A percentile compares a stretch with the other conserved stretches of the same genome.
These are phyloP conservation scores for Linnemannia schmuckeri DNA, from an alignment of 192 early-diverging fungal genomes.

Conservation along the genomic window DNA sequence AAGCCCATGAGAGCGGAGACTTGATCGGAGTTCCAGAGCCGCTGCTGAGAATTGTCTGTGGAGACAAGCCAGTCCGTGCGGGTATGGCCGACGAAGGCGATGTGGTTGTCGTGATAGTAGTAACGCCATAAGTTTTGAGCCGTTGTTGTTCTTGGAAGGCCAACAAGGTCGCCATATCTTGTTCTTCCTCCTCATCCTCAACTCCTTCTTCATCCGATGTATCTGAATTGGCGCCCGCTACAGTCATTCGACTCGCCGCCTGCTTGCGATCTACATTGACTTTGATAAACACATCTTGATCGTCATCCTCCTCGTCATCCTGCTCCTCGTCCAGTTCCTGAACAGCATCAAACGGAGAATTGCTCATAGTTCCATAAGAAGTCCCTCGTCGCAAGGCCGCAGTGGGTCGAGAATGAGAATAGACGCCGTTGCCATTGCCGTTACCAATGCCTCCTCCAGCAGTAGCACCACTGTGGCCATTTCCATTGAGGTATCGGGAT, in stretches of 20 bases:
- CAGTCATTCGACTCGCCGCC: not conserved
- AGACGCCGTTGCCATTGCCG: not conserved
- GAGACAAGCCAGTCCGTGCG: conserved; percentile 21
- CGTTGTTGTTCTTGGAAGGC: conserved; percentile 45
- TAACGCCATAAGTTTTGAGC: conserved; percentile 28
- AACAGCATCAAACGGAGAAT: conserved; percentile 35
- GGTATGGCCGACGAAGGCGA: conserved; percentile 17
- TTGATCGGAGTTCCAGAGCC: conserved; percentile 2
- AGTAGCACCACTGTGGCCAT: too few relatives aligned
- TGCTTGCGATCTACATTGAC: conserved; percentile 27
- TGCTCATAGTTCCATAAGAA: conserved; percentile 44
- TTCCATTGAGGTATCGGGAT: conserved; percentile 26
- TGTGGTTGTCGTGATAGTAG: conserved; percentile 26
- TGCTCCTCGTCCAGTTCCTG: conserved; percentile 42
- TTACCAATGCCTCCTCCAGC: not conserved
- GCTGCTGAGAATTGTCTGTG: conserved; percentile 9
- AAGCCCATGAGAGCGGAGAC: conserved; percentile 39
- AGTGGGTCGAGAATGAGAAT: not conserved
- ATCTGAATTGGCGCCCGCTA: not conserved
- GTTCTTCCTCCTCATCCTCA: conserved; percentile 44
- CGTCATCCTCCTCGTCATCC: conserved; percentile 24
- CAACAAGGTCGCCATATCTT: conserved; percentile 48
- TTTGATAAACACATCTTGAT: conserved; percentile 46
- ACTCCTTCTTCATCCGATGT: conserved; percentile 7
- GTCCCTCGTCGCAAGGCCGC: conserved; percentile 24